These are phyloP conservation scores for Spirogloea muscicola DNA, from an alignment of 139 green algal genomes.

Conservation along the genomic window DNA sequence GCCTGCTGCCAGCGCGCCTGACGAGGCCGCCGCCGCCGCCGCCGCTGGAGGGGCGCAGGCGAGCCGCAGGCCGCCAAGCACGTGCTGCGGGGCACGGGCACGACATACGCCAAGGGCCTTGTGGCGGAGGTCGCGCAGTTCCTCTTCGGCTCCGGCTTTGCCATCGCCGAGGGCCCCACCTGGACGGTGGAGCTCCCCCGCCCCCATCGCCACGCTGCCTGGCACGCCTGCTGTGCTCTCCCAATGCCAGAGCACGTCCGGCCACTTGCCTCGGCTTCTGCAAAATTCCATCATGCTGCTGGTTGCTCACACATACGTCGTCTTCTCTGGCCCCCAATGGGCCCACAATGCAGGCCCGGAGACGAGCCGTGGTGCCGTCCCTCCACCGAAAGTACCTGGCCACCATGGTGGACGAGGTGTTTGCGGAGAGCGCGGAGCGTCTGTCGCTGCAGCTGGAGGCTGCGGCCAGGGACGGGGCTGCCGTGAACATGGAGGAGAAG, in stretches of 20 bases:
- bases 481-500: conserved; percentile 90
- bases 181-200: too few species aligned
- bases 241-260: too few species aligned
- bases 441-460: conserved; percentile 73
- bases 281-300: too few species aligned
- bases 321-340: too few species aligned
- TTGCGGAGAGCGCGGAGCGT: conserved; percentile 61
- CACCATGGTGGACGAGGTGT: conserved; percentile 87
- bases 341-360: conserved; percentile 59
- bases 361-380: conserved; percentile 83
- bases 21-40: too few species aligned
- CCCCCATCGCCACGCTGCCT: too few species aligned
- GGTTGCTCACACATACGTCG: too few species aligned
- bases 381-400: conserved; percentile 90
- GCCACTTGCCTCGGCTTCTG: too few species aligned
- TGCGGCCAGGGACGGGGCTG: conserved; percentile 27
- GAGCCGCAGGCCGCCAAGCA: conserved; percentile 90
- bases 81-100: conserved; percentile 69
- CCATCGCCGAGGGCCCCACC: conserved; percentile 75
- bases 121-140: conserved; percentile 89
- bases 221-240: too few species aligned
- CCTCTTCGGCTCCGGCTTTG: conserved; percentile 96
- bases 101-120: conserved; percentile 85
- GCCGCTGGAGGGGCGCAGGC: too few species aligned
- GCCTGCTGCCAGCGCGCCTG: too few species aligned